Evolutionary conservation across 2,329 filamentous ascomycete genomes (phyloP), one percentile per base, ranked within the genome.

Genomic region (Rasamsonia emersonii): DNA sequence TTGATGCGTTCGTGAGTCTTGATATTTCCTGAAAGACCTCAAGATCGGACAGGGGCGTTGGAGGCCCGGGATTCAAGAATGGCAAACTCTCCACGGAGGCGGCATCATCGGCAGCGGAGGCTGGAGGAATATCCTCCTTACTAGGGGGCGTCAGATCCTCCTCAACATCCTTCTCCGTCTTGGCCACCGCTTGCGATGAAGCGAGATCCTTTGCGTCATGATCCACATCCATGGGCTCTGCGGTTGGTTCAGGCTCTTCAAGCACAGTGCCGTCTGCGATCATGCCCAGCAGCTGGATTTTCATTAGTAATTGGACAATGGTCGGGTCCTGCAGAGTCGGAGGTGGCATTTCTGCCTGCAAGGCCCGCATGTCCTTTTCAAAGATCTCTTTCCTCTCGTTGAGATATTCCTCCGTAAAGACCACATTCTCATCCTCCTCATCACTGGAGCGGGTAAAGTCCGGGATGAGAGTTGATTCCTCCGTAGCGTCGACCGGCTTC

Each of bases 401-500:
- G 23, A 65, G 52, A 38, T 68, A 65, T 26, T 67, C 64, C 29
- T 68, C 62, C 8, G 62, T 65, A 24, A 68, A 61, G 19, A 63
- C 54, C 2, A 51, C 51, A 24, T 57, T 58, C 33, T 65, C 63
- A 30, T 65, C 62, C 27, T 66, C 63, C 37, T 66, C 62, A n/a
- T 64, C 60, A 27, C 54, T 58, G 13, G 51, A 49, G 24, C 46
- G 49, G 5, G 39, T 47, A 30, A 59, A 57, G 19, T 54, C 53
- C 2, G 57, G 54, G 25, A 60, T 50, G 5, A 52, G 20, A 13
- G 29, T 11, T 4, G 33, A 19, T n/a, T n/a, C n/a, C n/a, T n/a
- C n/a, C 4, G 49, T 35, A 17, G 37, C 17, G 3, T 46, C 33
- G 2, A 11, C 31, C 6, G 24, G 16, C 16, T 9, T 4, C 23